Conservation (phyloP, 192 early-diverging fungal species). For the Coemansia sp. region DNA sequence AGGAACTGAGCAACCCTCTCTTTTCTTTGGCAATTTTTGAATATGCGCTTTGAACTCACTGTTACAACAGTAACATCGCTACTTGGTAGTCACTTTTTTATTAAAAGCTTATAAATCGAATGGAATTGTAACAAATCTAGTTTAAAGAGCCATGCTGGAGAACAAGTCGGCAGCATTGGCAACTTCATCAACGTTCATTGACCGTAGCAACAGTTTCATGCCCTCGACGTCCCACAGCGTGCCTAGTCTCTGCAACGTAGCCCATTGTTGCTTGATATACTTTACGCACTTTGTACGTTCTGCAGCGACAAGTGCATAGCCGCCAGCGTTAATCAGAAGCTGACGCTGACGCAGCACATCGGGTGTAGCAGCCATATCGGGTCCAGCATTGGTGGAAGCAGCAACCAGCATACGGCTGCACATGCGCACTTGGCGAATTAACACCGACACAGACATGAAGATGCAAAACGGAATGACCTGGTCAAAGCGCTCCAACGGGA, state of each 20-base stretch:
- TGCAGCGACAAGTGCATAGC: slow-evolving; percentile 6
- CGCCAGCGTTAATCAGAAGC: slow-evolving; percentile 8
- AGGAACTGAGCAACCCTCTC: too few relatives aligned
- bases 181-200: slow-evolving; percentile 50
- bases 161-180: slow-evolving; percentile 47
- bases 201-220: slow-evolving; percentile 39
- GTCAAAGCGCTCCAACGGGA: slow-evolving; percentile 51
- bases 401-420: slow-evolving; percentile 28
- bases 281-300: slow-evolving; percentile 27
- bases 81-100: not conserved
- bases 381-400: not conserved
- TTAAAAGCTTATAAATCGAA: not conserved
- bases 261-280: slow-evolving; percentile 46
- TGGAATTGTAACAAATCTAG: not conserved
- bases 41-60: too few relatives aligned
- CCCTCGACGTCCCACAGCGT: slow-evolving; percentile 44
- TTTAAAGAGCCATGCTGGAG: slow-evolving; percentile 31
- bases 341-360: not conserved
- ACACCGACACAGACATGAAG: slow-evolving; percentile 50
- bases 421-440: slow-evolving; percentile 42
- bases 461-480: slow-evolving; percentile 55
- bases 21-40: not conserved
- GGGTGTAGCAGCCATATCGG: not conserved
- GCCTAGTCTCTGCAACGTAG: slow-evolving; percentile 31
- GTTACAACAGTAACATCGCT: too few relatives aligned